Evolutionary conservation across 2,329 filamentous ascomycete genomes (phyloP), one percentile per base, ranked within the genome.

Genomic region (Arthrobotrys musiformis): DNA sequence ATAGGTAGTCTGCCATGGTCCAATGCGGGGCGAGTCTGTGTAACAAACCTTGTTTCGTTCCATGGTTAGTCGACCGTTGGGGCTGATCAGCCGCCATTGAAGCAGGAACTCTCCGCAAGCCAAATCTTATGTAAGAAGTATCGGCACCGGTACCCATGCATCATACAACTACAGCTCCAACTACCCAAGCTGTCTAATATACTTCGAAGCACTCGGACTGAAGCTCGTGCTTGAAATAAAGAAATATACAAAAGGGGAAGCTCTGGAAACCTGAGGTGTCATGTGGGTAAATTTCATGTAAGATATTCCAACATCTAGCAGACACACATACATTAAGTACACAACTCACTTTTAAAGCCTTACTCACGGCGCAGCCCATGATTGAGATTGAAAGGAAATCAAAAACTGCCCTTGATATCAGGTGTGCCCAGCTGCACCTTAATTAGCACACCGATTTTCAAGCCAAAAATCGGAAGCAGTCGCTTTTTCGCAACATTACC

Each of bases 121-220:
- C 37, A 3, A 52, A 13, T 62, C 11, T 70, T 70, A 70, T 40
- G 66, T 70, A 70, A 70, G 6, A 52, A 7, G 19, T 61, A 70
- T 24, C 19, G 15, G 13, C 22, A 40, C 26, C 22, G 4, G 15
- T 24, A 48, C 8, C 33, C 8, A 11, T 28, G 5, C 4, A 22
- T 15, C 28, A 8, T 70, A n/a, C 19, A 24, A 72, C 58, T 48
- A 48, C 58, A 28, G 58, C 26, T 24, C 46, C 67, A 17, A 44
- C 50, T 17, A n/a, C n/a, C 5, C 19, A 22, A 17, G 15, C 37
- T 4, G 19, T 15, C 8, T 9, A 56, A 22, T 9, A 17, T 30
- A 19, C 58, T 24, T 37, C 33, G 42, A 9, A 30, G 9, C 17
- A 19, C 58, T 15, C 6, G 44, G 19, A 6, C 7, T 26, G 26